Evolutionary conservation across 345 rosid species (phyloP).

Genomic region (Rubroshorea leprosula): DNA sequence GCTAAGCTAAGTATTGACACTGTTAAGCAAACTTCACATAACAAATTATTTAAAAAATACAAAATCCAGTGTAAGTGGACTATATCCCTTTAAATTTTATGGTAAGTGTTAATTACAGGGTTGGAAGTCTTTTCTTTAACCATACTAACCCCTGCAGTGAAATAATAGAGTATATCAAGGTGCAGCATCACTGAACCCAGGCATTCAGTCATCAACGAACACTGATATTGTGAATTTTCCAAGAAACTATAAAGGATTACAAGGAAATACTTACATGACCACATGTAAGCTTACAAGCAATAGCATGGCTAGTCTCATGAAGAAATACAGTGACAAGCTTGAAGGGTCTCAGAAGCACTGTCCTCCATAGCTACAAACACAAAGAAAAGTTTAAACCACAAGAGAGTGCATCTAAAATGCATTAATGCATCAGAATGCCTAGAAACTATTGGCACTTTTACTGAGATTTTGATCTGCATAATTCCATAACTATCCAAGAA

Average conservation of each 20-base stretch:
- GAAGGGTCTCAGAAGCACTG: conserved; percentile 51
- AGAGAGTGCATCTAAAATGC: neutral
- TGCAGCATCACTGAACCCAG: neutral
- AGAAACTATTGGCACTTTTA: neutral
- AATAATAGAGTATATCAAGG: neutral
- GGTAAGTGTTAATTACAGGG: conserved; percentile 4
- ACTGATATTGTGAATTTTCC: neutral
- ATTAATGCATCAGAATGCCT: neutral
- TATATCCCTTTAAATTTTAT: neutral
- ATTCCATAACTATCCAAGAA: neutral
- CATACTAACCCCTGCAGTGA: neutral
- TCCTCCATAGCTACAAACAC: conserved; percentile 52
- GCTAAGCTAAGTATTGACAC: too few species aligned
- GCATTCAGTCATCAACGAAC: neutral
- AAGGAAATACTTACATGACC: conserved; percentile 41
- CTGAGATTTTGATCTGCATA: neutral
- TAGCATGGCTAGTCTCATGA: conserved; percentile 70
- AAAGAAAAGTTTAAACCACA: conserved; percentile 11
- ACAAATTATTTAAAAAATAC: too few species aligned
- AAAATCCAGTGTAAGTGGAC: neutral
- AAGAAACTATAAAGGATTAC: neutral
- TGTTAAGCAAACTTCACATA: too few species aligned
- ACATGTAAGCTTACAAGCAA: conserved; percentile 70
- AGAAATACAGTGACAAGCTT: conserved; percentile 65
- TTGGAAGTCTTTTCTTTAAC: neutral